Conservation (phyloP, 176 grass and related monocot species). For the Panicum miliaceum region DNA sequence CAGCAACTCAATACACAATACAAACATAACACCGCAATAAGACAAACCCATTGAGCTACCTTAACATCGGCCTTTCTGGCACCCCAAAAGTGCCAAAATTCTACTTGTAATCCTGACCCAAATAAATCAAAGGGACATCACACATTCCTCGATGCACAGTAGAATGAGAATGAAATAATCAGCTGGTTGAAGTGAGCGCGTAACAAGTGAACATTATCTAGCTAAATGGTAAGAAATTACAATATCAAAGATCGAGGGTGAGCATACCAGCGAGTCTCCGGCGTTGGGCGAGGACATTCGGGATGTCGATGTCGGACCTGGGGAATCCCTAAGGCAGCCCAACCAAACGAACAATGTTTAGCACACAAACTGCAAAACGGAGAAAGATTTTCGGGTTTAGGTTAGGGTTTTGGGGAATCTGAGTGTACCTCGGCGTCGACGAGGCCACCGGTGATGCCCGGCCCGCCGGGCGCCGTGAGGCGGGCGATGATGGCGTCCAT, state of each 20-base stretch:
- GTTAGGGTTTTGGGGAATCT: slow-evolving; percentile 35
- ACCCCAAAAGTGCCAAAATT: neutral
- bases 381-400: neutral
- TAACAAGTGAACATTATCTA: neutral
- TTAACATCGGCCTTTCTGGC: neutral
- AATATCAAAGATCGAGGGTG: neutral
- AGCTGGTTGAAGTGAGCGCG: neutral
- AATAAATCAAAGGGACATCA: slow-evolving; percentile 1
- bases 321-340: slow-evolving; percentile 67
- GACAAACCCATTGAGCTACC: neutral
- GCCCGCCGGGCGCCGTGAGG: slow-evolving; percentile 62
- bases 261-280: slow-evolving; percentile 59
- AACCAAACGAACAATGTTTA: slow-evolving; percentile 21
- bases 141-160: neutral
- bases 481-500: slow-evolving; percentile 82
- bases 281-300: slow-evolving; percentile 63
- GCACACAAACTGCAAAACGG: neutral
- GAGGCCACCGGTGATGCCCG: slow-evolving; percentile 69
- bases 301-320: slow-evolving; percentile 71
- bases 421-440: slow-evolving; percentile 66
- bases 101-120: neutral
- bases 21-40: neutral
- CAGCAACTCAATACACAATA: neutral
- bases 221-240: neutral
- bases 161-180: neutral